Base-by-base conservation (phyloP, 1,284 basidiomycete genomes). In the Marasmius tenuissimus region DNA sequence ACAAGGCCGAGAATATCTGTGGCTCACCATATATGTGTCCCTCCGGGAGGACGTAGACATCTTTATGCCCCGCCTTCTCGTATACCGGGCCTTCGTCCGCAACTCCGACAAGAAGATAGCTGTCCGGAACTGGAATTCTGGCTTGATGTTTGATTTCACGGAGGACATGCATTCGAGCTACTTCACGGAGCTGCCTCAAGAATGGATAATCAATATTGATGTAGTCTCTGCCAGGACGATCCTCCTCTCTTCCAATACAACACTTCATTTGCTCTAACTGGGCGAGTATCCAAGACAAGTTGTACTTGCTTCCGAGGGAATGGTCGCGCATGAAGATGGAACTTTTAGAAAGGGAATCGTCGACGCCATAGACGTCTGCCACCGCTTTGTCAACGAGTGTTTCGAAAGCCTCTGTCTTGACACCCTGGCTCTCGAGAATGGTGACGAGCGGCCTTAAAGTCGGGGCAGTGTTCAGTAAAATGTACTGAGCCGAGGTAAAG, bases 71-170 rank as follows among this genome's bases (percentile, higher is more conserved):
- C 11, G 73, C 75, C 11, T 68, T 68, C 39, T 75, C 73, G 65
- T 92, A 89, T 0, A 83, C 80, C 3, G 84, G 81, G 1, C 89
- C 89, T 74, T 92, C 91, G 68, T 92, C 91, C 6, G 89, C 88
- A n/a, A 93, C 80, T 3, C 92, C 92, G 18, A 92, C 88, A 3
- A 93, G 78, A 20, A 86, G 77, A 64, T 85, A 85, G 61, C 86
- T 86, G 1, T 86, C 75, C 0, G 85, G 85, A n/a, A 93, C 82
- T 2, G 81, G 83, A 40, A 93, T 89, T 22, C 89, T 79, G 0
- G 91, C 91, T 40, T 79, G 77, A 66, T 91, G 85, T 68, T 93
- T 93, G 69, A 93, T 85, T 54, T 84, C 85, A 12, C 89, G 78
- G 18, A 93, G 74, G 12, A 89, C 82, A 64, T 85, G 81, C 58